phyloP scores from a whole-genome alignment of 108 stramenopile species.

The Chaetoceros muelleri region DNA sequence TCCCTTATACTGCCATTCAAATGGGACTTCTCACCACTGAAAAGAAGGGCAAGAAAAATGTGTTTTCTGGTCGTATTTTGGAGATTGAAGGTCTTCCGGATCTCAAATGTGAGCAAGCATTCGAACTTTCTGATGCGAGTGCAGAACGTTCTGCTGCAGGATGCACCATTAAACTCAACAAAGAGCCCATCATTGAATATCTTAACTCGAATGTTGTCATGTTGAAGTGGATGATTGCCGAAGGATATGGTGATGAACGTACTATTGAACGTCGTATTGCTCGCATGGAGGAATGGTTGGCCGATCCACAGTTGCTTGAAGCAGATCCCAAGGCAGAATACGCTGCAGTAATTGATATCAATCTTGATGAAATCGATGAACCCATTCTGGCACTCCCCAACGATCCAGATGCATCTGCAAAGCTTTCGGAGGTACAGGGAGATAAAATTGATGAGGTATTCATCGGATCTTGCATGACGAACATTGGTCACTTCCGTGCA shows the following conservation, averaged over 20 bases:
- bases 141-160: slow-evolving; percentile 94
- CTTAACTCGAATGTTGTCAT: slow-evolving; percentile 86
- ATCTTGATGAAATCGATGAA: slow-evolving; percentile 89
- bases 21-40: slow-evolving; percentile 85
- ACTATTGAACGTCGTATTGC: slow-evolving; percentile 90
- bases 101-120: slow-evolving; percentile 94
- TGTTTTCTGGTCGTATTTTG: slow-evolving; percentile 88
- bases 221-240: slow-evolving; percentile 96
- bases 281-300: slow-evolving; percentile 91
- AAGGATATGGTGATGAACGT: slow-evolving; percentile 91
- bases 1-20: slow-evolving; percentile 90
- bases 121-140: slow-evolving; percentile 86
- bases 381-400: slow-evolving; percentile 90
- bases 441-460: slow-evolving; percentile 92
- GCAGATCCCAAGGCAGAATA: slow-evolving; percentile 87
- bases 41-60: slow-evolving; percentile 95
- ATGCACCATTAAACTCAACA: slow-evolving; percentile 90
- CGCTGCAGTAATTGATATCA: slow-evolving; percentile 85
- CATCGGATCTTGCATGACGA: slow-evolving; percentile 95
- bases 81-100: slow-evolving; percentile 93
- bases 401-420: slow-evolving; percentile 88
- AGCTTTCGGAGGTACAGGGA: slow-evolving; percentile 79
- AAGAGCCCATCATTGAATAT: slow-evolving; percentile 93
- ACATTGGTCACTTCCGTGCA: slow-evolving; percentile 96
- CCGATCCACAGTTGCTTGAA: slow-evolving; percentile 78